Conservation (phyloP, 768 basidiomycete species). For the Trametes coccinea region DNA sequence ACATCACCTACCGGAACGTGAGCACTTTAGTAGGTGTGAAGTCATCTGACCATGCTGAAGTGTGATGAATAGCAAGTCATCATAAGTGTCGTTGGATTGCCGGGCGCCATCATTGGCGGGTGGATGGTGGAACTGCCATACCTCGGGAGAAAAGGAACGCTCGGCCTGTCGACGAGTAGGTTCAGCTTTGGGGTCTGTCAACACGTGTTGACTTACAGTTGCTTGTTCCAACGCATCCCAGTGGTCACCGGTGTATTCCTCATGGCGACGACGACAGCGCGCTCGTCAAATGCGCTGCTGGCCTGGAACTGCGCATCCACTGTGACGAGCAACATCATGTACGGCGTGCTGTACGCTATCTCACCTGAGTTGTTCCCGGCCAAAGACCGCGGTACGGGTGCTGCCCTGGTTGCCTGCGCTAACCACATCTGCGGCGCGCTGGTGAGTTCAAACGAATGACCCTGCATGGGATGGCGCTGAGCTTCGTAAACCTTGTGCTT, state of each 20-base stretch:
- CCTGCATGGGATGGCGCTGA: too few relatives aligned
- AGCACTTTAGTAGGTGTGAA: constrained; percentile 6
- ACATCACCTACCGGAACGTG: constrained; percentile 76
- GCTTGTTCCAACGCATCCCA: constrained; percentile 12
- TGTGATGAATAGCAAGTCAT: constrained; percentile 50
- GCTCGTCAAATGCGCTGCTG: constrained; percentile 50
- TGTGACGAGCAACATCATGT: constrained; percentile 59
- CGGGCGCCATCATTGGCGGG: constrained; percentile 57
- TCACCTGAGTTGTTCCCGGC: constrained; percentile 61
- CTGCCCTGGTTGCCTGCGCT: constrained; percentile 50
- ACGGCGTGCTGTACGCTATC: constrained; percentile 44
- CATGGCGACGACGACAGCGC: constrained; percentile 56
- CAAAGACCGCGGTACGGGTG: constrained; percentile 55
- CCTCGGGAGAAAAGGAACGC: constrained; percentile 55
- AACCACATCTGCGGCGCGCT: constrained; percentile 63
- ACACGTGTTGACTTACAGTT: neutral
- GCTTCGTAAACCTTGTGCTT: neutral
- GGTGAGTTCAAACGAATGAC: constrained; percentile 32
- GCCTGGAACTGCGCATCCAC: constrained; percentile 61
- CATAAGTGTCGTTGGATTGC: constrained; percentile 55
- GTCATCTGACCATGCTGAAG: neutral
- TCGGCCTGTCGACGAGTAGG: constrained; percentile 50
- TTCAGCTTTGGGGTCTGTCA: neutral
- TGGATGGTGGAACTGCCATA: constrained; percentile 51
- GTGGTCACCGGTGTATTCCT: constrained; percentile 59